These are phyloP conservation scores for Verticillium tricorpus DNA, from an alignment of 2,329 filamentous ascomycete species.

Conservation along the genomic window DNA sequence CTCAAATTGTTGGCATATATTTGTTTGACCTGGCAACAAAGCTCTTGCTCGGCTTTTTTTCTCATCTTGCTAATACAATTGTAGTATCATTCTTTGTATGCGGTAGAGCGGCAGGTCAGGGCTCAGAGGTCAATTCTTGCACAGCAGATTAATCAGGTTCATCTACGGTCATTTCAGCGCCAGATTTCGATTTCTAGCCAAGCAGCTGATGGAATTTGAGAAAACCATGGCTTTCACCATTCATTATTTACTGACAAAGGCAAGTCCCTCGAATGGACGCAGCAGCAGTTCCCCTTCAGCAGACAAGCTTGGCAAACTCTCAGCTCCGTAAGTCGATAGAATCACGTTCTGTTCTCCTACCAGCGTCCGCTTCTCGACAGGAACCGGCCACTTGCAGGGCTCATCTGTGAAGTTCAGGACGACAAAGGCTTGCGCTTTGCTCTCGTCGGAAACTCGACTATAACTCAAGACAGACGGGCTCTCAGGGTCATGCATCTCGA, in stretches of 20 bases:
- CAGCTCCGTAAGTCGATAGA: background rate
- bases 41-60: too few species aligned
- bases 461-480: background rate
- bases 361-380: constrained; percentile 17
- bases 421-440: constrained; percentile 19
- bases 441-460: constrained; percentile 1
- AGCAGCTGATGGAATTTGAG: too few species aligned
- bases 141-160: too few species aligned
- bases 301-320: constrained; percentile 2
- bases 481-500: background rate
- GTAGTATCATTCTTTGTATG: too few species aligned
- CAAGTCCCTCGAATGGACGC: background rate
- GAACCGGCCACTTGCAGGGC: constrained; percentile 18
- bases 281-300: background rate
- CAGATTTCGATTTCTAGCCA: too few species aligned
- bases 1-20: too few species aligned
- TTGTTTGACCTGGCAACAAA: too few species aligned
- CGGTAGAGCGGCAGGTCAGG: too few species aligned
- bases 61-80: too few species aligned
- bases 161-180: too few species aligned
- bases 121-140: too few species aligned
- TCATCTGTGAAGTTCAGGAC: constrained; percentile 26
- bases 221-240: too few species aligned
- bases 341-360: constrained; percentile 1
- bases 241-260: background rate